A percentile compares a stretch with the other conserved stretches of the same genome.
Conservation (phyloP, 371 early-diverging fungal genomes). For the Mortierella polycephala region DNA sequence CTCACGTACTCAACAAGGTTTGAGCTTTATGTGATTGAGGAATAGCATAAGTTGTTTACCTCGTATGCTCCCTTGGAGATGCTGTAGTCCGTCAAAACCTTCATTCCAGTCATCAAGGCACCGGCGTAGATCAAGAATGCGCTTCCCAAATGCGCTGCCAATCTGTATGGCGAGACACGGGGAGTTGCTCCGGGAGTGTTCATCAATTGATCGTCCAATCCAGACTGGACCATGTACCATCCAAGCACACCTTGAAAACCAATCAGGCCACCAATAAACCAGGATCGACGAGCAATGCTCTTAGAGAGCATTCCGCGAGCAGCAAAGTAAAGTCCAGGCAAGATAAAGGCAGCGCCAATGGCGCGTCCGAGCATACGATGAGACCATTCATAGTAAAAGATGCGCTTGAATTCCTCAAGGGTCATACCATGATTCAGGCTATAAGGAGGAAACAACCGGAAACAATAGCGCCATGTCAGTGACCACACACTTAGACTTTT, state of each 20-base stretch:
- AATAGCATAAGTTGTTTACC: conserved; percentile 14
- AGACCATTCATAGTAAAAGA: conserved; percentile 97
- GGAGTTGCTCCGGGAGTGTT: conserved; percentile 86
- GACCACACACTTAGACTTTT: too few relatives aligned
- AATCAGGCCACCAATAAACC: conserved; percentile 81
- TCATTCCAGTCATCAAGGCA: conserved; percentile 82
- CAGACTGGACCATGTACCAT: conserved; percentile 98
- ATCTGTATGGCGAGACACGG: conserved; percentile 93
- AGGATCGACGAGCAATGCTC: conserved; percentile 71
- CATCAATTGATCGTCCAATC: conserved; percentile 84
- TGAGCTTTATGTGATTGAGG: too few relatives aligned
- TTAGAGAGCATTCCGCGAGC: conserved; percentile 80
- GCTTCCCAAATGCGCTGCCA: conserved; percentile 91
- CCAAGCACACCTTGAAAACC: conserved; percentile 95
- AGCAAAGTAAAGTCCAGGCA: conserved; percentile 91
- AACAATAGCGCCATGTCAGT: too few relatives aligned
- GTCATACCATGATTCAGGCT: conserved; percentile 91
- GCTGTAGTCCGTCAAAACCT: conserved; percentile 73
- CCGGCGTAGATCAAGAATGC: conserved; percentile 90
- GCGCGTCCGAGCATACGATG: conserved; percentile 95
- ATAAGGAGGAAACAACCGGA: not conserved
- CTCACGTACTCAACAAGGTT: not conserved
- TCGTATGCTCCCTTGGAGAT: conserved; percentile 66
- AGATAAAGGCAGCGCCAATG: conserved; percentile 89
- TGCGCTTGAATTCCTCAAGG: conserved; percentile 92